A percentile compares a stretch with the other conserved stretches of the same genome.
Conservation (phyloP, 441 rosid species). For the Gossypium davidsonii region DNA sequence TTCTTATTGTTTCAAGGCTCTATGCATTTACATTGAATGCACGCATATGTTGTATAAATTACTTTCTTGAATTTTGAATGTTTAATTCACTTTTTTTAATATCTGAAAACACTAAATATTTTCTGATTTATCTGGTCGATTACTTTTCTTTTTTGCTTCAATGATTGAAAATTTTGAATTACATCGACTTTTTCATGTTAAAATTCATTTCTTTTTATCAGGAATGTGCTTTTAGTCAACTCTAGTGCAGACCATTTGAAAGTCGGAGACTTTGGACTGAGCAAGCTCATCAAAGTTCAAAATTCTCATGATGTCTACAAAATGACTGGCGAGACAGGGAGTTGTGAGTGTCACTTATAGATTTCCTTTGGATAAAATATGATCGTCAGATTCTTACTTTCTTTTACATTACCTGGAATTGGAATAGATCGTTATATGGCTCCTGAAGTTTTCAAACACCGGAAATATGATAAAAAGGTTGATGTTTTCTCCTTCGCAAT, state of each 20-base stretch:
- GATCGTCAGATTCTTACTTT: constrained; percentile 15
- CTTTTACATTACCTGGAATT: constrained; percentile 10
- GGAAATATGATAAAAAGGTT: constrained; percentile 95
- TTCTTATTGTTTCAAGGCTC: constrained; percentile 1
- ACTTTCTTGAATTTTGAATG: not conserved
- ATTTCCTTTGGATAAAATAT: constrained; percentile 11
- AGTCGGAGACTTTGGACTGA: constrained; percentile 98
- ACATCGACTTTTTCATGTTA: constrained; percentile 10
- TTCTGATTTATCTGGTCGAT: not conserved
- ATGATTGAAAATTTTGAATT: constrained; percentile 10
- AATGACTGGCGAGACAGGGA: constrained; percentile 99
- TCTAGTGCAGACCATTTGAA: constrained; percentile 92
- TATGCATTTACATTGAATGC: not conserved
- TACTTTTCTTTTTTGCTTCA: constrained; percentile 4
- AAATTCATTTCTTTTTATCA: constrained; percentile 23
- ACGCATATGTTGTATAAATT: not conserved
- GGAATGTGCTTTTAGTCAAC: constrained; percentile 97
- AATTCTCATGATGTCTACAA: constrained; percentile 97
- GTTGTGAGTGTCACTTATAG: constrained; percentile 60
- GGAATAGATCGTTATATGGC: constrained; percentile 96
- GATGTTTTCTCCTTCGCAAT: constrained; percentile 97
- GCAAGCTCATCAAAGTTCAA: constrained; percentile 96
- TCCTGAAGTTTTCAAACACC: constrained; percentile 97
- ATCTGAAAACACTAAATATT: not conserved
- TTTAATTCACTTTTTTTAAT: not conserved